A percentile compares a stretch with the other conserved stretches of the same genome.
These are phyloP conservation scores for Conoideocrella luteorostrata DNA, from an alignment of 2,329 filamentous ascomycete genomes.

Conservation along the genomic window DNA sequence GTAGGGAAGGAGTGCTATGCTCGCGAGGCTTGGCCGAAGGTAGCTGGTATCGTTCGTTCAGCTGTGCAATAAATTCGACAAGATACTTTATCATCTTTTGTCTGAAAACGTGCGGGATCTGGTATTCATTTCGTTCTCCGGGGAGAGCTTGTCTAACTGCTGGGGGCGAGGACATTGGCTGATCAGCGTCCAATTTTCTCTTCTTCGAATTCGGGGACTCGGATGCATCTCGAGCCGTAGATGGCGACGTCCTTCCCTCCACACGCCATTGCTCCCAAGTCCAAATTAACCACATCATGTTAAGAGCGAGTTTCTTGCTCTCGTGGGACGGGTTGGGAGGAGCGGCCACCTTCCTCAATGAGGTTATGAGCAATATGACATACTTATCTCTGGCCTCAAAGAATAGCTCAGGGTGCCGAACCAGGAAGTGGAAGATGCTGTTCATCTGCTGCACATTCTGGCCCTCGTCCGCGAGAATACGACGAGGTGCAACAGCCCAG, in stretches of 20 bases:
- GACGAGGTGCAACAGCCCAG: constrained; percentile 85
- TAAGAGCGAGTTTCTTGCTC: constrained; percentile 83
- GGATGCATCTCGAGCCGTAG: constrained; percentile 36
- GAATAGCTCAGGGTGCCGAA: constrained; percentile 86
- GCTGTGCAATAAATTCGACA: constrained; percentile 86
- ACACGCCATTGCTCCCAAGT: constrained; percentile 85
- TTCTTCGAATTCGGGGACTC: constrained; percentile 71
- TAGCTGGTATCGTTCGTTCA: constrained; percentile 78
- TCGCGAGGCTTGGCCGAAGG: constrained; percentile 64
- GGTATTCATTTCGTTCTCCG: constrained; percentile 57
- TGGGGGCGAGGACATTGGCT: constrained; percentile 48
- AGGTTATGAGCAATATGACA: constrained; percentile 78
- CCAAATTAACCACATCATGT: constrained; percentile 86
- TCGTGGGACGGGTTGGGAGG: constrained; percentile 83
- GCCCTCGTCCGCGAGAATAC: constrained; percentile 88
- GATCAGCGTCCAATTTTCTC: constrained; percentile 64
- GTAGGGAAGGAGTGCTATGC: constrained; percentile 33
- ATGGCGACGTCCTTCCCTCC: constrained; percentile 42
- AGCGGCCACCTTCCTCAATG: constrained; percentile 78
- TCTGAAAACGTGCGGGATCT: constrained; percentile 60
- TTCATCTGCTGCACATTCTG: constrained; percentile 94
- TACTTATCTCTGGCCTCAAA: constrained; percentile 94
- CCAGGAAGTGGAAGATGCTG: constrained; percentile 94
- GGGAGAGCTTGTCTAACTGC: constrained; percentile 33
- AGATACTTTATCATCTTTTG: constrained; percentile 89